Percentiles rank a stretch among this genome's conserved stretches.
Evolutionary conservation across 2,329 filamentous ascomycete species (phyloP).

Genomic region (Venturia carpophila): DNA sequence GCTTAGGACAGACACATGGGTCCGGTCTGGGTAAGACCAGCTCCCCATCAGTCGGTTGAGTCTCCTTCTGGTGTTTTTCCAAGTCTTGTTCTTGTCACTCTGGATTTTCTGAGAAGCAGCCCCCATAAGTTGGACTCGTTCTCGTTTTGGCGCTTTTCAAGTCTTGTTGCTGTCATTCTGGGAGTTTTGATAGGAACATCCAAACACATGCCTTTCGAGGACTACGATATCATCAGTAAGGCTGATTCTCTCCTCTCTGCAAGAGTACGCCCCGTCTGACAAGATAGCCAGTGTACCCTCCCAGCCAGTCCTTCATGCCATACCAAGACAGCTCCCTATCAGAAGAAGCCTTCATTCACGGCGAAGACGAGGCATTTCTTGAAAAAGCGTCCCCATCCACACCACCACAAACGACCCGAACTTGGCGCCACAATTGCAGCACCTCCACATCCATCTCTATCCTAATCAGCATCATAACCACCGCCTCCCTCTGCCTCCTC

Average conservation of each 20-base stretch:
- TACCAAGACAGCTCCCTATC: constrained; percentile 11
- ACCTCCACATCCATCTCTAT: background rate
- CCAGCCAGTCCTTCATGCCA: constrained; percentile 8
- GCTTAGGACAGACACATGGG: background rate
- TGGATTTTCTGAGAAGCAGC: constrained; percentile 2
- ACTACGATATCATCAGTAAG: constrained; percentile 15
- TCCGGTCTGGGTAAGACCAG: background rate
- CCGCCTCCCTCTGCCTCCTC: background rate
- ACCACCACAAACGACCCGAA: background rate
- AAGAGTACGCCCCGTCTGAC: background rate
- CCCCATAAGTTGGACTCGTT: background rate
- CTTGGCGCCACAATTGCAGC: background rate
- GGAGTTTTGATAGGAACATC: background rate
- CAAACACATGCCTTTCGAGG: constrained; percentile 16
- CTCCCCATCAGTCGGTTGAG: background rate
- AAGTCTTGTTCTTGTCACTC: background rate
- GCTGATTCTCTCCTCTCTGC: background rate
- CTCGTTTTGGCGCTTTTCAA: background rate
- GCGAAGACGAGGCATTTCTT: constrained; percentile 16
- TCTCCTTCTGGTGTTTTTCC: background rate
- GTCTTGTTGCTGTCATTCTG: background rate
- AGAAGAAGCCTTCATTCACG: constrained; percentile 10
- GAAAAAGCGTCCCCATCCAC: background rate
- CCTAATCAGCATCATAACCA: constrained; percentile 13
- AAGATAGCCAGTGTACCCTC: constrained; percentile 12